phyloP scores from a whole-genome alignment of 805 yeast species.

The Ogataea sp. region DNA sequence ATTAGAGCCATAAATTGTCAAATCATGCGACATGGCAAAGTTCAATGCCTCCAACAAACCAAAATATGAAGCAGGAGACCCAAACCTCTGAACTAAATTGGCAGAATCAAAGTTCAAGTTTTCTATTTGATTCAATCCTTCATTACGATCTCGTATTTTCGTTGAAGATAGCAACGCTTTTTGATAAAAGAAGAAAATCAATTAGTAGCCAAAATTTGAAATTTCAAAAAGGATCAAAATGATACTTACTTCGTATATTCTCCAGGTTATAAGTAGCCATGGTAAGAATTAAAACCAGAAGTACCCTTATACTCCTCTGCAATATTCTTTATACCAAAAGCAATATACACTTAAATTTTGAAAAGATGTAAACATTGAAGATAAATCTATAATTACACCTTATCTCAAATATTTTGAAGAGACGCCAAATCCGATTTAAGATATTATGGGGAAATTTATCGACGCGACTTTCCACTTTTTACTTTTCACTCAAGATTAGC shows the following conservation, averaged over 20 bases:
- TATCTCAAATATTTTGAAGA: too few species aligned
- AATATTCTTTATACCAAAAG: not conserved
- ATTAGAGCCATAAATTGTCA: slow-evolving; percentile 30
- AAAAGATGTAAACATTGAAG: too few species aligned
- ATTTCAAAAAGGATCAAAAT: not conserved
- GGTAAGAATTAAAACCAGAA: too few species aligned
- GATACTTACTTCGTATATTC: not conserved
- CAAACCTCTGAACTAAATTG: too few species aligned
- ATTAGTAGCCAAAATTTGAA: not conserved
- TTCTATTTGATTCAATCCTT: slow-evolving; percentile 35
- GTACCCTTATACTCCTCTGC: not conserved
- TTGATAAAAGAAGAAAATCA: not conserved
- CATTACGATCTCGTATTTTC: slow-evolving; percentile 47
- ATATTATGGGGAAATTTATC: too few species aligned
- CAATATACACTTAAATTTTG: too few species aligned
- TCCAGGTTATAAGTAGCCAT: not conserved
- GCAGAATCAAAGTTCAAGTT: slow-evolving; percentile 20
- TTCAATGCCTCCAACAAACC: slow-evolving; percentile 17
- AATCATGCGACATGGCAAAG: slow-evolving; percentile 11
- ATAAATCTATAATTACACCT: too few species aligned
- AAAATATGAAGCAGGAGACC: slow-evolving; percentile 20
- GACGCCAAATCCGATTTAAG: too few species aligned
- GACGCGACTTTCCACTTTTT: not conserved
- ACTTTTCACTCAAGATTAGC: too few species aligned
- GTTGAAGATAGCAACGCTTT: slow-evolving; percentile 33